Percentiles rank a stretch among this genome's conserved stretches.
phyloP scores from a whole-genome alignment of 305 asterid species.

The Rubia tinctorum region DNA sequence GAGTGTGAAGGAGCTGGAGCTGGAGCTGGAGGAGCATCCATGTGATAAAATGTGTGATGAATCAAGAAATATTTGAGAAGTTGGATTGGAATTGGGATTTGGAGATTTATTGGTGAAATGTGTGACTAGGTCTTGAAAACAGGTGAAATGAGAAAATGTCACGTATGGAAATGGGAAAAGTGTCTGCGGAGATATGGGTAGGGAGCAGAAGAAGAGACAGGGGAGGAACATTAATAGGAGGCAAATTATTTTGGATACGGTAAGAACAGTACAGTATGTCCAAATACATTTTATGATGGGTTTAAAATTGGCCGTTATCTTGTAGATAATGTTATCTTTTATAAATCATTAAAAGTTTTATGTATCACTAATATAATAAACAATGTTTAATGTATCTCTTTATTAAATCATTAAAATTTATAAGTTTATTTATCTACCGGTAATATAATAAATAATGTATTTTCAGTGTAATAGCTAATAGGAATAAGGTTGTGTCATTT shows the following conservation, averaged over 20 bases:
- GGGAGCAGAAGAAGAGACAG: not conserved
- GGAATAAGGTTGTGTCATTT: slow-evolving; percentile 22
- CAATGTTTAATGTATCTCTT: too few relatives aligned
- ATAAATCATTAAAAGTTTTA: too few relatives aligned
- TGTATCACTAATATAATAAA: too few relatives aligned
- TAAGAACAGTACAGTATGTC: too few relatives aligned
- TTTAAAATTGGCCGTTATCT: too few relatives aligned
- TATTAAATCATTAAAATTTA: too few relatives aligned
- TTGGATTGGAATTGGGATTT: not conserved
- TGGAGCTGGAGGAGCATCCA: slow-evolving; percentile 44
- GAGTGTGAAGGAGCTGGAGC: slow-evolving; percentile 35
- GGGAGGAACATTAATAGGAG: not conserved
- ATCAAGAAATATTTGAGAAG: not conserved
- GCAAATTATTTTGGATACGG: too few relatives aligned
- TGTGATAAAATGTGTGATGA: slow-evolving; percentile 1
- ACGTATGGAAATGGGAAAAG: slow-evolving; percentile 10
- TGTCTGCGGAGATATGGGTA: slow-evolving; percentile 9
- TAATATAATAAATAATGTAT: too few relatives aligned
- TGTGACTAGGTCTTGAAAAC: slow-evolving; percentile 25
- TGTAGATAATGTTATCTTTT: too few relatives aligned
- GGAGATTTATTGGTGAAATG: not conserved
- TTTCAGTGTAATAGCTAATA: not conserved
- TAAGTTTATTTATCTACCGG: too few relatives aligned
- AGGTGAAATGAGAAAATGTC: slow-evolving; percentile 22
- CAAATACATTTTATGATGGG: too few relatives aligned